Evolutionary conservation across 78 protist genomes (phyloP).

Genomic region (Dictyostelium discoideum): dicty_2.7 NC_007088.5:5106501-5107000

Average conservation of each 20-base stretch:
- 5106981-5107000: neutral
- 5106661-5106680: slow-evolving; percentile 3
- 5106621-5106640: slow-evolving; percentile 55
- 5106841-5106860: neutral
- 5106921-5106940: neutral
- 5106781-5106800: slow-evolving; percentile 22
- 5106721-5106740: neutral
- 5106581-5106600: slow-evolving; percentile 28
- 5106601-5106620: slow-evolving; percentile 29
- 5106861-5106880: neutral
- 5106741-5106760: neutral
- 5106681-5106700: neutral
- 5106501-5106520: neutral
- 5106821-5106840: slow-evolving; percentile 77
- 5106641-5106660: slow-evolving; percentile 31
- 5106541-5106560: neutral
- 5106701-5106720: slow-evolving; percentile 62
- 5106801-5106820: slow-evolving; percentile 65
- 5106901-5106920: neutral
- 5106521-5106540: slow-evolving; percentile 74
- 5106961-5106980: slow-evolving; percentile 20
- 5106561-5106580: slow-evolving; percentile 18
- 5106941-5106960: slow-evolving; percentile 21
- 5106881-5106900: neutral
- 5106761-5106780: neutral